Evolutionary conservation across 73 alveolate genomes (phyloP).

Genomic region (Stentor coeruleus): DNA sequence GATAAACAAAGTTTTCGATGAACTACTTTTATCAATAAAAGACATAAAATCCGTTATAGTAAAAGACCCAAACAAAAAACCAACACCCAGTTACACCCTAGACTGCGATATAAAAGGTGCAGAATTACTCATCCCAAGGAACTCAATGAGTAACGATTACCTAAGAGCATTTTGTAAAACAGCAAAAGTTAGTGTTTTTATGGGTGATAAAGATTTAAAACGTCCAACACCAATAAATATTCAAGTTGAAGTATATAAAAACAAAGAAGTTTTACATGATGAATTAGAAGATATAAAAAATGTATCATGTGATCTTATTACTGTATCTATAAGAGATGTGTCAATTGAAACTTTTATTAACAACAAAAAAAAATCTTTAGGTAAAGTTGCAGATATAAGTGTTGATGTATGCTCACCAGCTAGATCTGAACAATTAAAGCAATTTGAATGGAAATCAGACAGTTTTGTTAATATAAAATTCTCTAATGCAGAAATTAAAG

Average conservation of each 20-base stretch:
- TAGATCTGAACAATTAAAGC: background rate
- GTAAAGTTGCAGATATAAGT: background rate
- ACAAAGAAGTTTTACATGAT: background rate
- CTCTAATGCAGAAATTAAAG: background rate
- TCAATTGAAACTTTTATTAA: background rate
- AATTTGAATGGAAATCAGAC: background rate
- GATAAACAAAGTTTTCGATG: background rate
- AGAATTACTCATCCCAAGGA: background rate
- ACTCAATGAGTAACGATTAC: background rate
- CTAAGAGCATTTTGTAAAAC: background rate
- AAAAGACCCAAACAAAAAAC: background rate
- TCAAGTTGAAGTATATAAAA: background rate
- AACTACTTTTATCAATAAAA: background rate
- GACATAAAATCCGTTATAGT: background rate
- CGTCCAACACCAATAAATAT: background rate
- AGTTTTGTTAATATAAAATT: background rate
- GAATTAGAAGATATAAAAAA: background rate
- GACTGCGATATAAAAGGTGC: background rate
- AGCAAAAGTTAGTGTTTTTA: background rate
- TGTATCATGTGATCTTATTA: background rate
- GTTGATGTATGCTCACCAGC: background rate
- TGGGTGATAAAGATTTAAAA: background rate
- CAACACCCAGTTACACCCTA: background rate
- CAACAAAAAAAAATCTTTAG: background rate
- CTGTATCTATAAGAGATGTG: background rate